A percentile compares a stretch with the other conserved stretches of the same genome.
phyloP scores from a whole-genome alignment of 352 stramenopile genomes.

The Pythium biforme region DNA sequence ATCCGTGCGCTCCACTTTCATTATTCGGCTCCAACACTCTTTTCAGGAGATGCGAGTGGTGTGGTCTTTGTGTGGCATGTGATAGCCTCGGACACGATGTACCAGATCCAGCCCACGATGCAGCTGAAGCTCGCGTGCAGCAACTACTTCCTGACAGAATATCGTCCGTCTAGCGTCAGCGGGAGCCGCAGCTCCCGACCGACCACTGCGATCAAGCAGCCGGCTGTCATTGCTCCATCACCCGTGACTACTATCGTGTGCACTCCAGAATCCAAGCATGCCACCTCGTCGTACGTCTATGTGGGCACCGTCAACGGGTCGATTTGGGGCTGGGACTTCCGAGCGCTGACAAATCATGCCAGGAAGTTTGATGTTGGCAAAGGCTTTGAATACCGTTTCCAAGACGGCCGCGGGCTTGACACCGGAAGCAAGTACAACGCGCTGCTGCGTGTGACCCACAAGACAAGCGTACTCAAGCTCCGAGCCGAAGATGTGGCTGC shows the following conservation, averaged over 20 bases:
- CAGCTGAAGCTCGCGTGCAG: constrained; percentile 14
- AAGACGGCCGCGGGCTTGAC: neutral
- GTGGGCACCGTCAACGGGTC: constrained; percentile 5
- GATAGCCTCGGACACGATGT: constrained; percentile 8
- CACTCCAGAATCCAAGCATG: constrained; percentile 17
- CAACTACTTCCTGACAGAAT: constrained; percentile 5
- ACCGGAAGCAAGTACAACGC: constrained; percentile 23
- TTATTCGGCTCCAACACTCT: constrained; percentile 30
- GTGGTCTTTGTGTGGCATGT: constrained; percentile 51
- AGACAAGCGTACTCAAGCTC: constrained; percentile 32
- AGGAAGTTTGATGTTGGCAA: constrained; percentile 15
- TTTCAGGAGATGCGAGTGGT: constrained; percentile 48
- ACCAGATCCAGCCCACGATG: constrained; percentile 34
- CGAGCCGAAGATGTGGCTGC: constrained; percentile 13
- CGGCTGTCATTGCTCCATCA: neutral
- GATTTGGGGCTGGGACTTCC: constrained; percentile 31
- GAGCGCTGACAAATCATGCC: constrained; percentile 18
- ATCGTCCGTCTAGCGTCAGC: neutral
- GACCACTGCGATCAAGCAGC: neutral
- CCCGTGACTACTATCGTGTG: constrained; percentile 33
- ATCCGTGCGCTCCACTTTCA: constrained; percentile 60
- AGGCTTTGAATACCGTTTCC: constrained; percentile 24
- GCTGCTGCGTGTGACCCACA: constrained; percentile 32
- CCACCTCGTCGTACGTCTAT: constrained; percentile 10
- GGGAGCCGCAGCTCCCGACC: neutral